These are phyloP conservation scores for Wickerhamomyces chambardii DNA, from an alignment of 805 yeast species.

Conservation along the genomic window DNA sequence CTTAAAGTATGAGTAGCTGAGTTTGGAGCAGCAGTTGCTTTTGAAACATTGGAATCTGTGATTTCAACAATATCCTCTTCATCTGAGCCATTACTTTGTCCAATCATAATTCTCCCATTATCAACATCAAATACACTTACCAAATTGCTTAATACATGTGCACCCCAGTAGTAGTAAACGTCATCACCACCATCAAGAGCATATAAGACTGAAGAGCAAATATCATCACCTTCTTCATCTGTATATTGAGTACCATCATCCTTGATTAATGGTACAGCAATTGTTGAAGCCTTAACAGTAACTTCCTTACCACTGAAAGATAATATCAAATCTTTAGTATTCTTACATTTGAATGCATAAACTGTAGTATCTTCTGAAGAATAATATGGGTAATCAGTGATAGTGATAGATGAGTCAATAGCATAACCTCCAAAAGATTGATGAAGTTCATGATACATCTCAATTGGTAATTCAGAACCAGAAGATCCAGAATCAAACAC, in stretches of 20 bases:
- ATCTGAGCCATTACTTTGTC: not conserved
- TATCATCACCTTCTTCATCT: constrained; percentile 7
- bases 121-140: not conserved
- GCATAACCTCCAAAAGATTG: constrained; percentile 9
- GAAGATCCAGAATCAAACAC: constrained; percentile 12
- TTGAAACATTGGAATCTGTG: not conserved
- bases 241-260: constrained; percentile 1
- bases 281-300: constrained; percentile 4
- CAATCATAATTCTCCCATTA: not conserved
- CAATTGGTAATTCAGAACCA: constrained; percentile 3
- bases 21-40: not conserved
- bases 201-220: constrained; percentile 7
- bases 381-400: constrained; percentile 13
- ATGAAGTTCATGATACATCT: constrained; percentile 6
- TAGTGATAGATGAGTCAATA: constrained; percentile 21
- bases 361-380: not conserved
- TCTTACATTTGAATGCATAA: constrained; percentile 20
- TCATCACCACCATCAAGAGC: not conserved
- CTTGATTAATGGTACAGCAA: constrained; percentile 4
- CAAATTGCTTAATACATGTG: not conserved
- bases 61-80: not conserved
- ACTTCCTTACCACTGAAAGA: constrained; percentile 10
- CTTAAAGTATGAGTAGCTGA: not conserved
- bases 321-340: constrained; percentile 7
- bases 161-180: not conserved